These are phyloP conservation scores for Calonectria naviculata DNA, from an alignment of 2,329 filamentous ascomycete genomes.

Conservation along the genomic window DNA sequence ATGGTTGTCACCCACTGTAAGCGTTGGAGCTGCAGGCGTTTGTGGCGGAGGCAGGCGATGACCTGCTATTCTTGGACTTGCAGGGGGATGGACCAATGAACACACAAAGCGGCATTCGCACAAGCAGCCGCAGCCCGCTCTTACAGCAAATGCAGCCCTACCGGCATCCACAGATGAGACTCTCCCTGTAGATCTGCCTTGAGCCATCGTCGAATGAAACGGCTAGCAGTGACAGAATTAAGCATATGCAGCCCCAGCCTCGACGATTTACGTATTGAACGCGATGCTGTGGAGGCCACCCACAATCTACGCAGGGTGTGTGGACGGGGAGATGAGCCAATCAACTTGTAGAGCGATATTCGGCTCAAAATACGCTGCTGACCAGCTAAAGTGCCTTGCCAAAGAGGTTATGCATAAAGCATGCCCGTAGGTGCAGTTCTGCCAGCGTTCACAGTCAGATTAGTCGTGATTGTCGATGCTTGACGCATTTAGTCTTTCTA, in stretches of 20 bases:
- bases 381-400: neutral
- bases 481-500: neutral
- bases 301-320: neutral
- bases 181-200: neutral
- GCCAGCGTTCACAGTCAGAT: neutral
- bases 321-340: neutral
- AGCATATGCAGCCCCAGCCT: constrained; percentile 7
- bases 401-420: neutral
- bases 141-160: neutral
- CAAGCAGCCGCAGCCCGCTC: neutral
- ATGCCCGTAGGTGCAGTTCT: neutral
- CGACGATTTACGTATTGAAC: neutral
- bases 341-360: neutral
- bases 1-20: neutral
- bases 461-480: no score
- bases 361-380: neutral
- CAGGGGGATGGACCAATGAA: neutral
- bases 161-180: neutral
- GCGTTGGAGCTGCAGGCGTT: neutral
- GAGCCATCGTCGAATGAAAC: neutral
- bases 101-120: neutral
- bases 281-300: neutral
- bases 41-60: neutral
- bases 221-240: neutral
- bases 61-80: neutral